Evolutionary conservation across 805 yeast species (phyloP), one percentile per base, ranked within the genome.

Genomic region (Phaffomyces opuntiae): DNA sequence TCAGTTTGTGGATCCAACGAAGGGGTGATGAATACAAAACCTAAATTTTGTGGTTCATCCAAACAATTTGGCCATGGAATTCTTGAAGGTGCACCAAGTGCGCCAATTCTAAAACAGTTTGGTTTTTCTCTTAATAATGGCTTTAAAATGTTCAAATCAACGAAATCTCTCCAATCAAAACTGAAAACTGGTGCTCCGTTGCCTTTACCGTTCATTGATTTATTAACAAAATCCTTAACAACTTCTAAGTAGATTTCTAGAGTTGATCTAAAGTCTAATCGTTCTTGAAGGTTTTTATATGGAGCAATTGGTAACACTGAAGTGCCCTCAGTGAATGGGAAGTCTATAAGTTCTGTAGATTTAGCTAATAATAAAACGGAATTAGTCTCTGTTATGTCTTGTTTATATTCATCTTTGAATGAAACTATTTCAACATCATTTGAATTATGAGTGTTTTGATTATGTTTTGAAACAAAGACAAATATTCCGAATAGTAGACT

Each of bases 141-240:
- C 40, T 67, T 62, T 49, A 74, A 59, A 24, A 64, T 61, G 8
- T 70, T 65, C 62, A 75, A 62, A 47, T 76, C 80, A 5, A 69
- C 67, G 74, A 80, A 77, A 55, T 77, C 82, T 46, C 66, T 67
- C 82, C 81, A 77, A 51, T 75, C 76, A 60, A 77, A 77, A 17
- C 59, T 65, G 39, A 67, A 60, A 16, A 59, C 64, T 0, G 72
- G 69, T 2, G 60, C 58, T 50, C 50, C 60, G 45, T 40, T 36
- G 3, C 50, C 51, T 17, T 53, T 45, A 2, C 55, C 68, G 49
- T 36, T 55, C 44, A 21, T 51, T 48, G 51, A 45, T 49, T 57
- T 50, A 44, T 48, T 46, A 50, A 57, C 57, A 42, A 62, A 66
- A 36, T 59, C 55, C 36, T 61, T 57, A 32, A 68, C 55, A 1